Evolutionary conservation across 257 asterid species (phyloP), one percentile per base, ranked within the genome.

Genomic region (Penstemon eatonii): DNA sequence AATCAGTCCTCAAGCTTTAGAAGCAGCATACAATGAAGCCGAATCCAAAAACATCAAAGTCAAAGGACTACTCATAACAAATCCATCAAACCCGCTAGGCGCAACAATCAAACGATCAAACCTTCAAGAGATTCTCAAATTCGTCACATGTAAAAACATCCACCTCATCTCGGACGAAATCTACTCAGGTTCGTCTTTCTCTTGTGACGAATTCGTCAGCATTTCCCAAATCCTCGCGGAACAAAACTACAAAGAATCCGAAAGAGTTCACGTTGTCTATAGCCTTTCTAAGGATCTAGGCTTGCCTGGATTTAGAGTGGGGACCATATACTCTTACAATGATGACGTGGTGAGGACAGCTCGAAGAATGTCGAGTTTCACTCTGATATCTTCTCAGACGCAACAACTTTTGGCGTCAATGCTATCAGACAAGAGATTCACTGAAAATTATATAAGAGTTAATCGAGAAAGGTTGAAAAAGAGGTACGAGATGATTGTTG

Each of bases 111-210:
- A 60, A 5, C 79, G 83, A 0, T 5, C 70, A 9, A 60, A 41
- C 19, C 84, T 84, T 1, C 78, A 84, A 6, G 55, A 57, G 0
- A 55, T 81, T 15, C 89, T 84, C 10, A 81, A 84, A 8, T 84
- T 84, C 63, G 84, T 50, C 5, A 54, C 68, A 0, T 5, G 6
- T 0, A 73, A 69, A 3, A 79, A 81, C 80, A 81, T 84, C 68
- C 89, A 84, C 11, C 86, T 84, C 38, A 66, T 84, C 66, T 84
- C 89, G 0, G 89, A 84, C 47, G 89, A 84, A 40, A 84, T 84
- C 67, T 84, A 84, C 69, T 84, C 89, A 3, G 89, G 89, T 0
- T 83, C 89, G 0, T 75, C 89, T 0, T 83, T 83, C 78, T 84
- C 84, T 1, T 72, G 74, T 6, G 77, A 66, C 4, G 86, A 81